These are phyloP conservation scores for Cordyceps fumosorosea DNA, from an alignment of 2,329 filamentous ascomycete genomes.

Conservation along the genomic window DNA sequence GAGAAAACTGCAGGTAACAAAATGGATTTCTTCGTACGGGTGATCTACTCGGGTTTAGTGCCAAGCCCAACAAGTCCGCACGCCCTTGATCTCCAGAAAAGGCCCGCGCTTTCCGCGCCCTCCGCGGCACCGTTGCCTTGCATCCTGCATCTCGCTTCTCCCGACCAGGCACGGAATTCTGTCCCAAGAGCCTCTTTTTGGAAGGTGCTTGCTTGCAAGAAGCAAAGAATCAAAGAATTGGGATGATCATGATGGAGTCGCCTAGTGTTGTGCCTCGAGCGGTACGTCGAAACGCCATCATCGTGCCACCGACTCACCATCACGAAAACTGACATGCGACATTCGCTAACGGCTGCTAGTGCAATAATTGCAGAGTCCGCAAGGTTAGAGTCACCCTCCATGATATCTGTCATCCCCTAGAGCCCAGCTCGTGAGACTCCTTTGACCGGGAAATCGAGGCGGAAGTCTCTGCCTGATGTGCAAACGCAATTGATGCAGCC, in stretches of 20 bases:
- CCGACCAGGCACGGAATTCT: background rate
- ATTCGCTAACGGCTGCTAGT: background rate
- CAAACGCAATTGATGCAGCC: background rate
- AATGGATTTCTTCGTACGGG: background rate
- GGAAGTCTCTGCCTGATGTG: background rate
- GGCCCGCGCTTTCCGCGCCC: background rate
- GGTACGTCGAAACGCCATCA: slow-evolving; percentile 1
- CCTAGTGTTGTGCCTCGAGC: slow-evolving; percentile 12
- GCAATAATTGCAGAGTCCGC: slow-evolving; percentile 12
- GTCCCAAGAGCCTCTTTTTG: background rate
- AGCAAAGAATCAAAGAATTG: background rate
- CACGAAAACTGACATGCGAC: background rate
- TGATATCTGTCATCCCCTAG: background rate
- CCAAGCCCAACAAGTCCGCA: too few relatives aligned
- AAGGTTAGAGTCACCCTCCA: slow-evolving; percentile 2
- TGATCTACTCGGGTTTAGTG: background rate
- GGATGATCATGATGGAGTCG: slow-evolving; percentile 5
- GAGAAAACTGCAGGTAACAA: background rate
- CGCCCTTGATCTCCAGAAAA: background rate
- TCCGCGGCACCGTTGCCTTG: background rate
- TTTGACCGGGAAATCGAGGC: background rate
- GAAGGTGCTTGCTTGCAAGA: too few relatives aligned
- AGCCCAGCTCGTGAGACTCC: background rate
- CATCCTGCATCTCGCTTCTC: background rate
- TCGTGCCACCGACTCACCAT: background rate